Evolutionary conservation across 108 stramenopile species (phyloP).

Genomic region (Stephanodiscus minutulus): DNA sequence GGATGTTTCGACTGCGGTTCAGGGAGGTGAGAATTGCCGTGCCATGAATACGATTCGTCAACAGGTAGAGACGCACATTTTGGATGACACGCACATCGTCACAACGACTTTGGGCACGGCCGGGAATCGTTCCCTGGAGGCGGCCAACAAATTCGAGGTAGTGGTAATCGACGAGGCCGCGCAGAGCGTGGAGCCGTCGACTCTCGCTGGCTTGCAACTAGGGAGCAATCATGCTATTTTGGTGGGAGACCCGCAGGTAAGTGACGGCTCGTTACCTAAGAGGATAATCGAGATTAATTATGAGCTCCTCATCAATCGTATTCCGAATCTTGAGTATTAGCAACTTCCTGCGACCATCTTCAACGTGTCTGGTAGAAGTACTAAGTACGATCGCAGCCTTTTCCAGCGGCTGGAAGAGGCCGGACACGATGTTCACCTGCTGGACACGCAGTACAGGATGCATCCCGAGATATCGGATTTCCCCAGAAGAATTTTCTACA

Average conservation of each 20-base stretch:
- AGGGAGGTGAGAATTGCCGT: slow-evolving; percentile 28
- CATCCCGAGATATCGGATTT: slow-evolving; percentile 89
- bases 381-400: slow-evolving; percentile 92
- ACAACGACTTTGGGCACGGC: slow-evolving; percentile 96
- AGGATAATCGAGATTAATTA: not conserved
- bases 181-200: slow-evolving; percentile 95
- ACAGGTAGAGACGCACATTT: slow-evolving; percentile 74
- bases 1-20: slow-evolving; percentile 20
- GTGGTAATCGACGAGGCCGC: slow-evolving; percentile 99
- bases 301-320: not conserved
- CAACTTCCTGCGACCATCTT: slow-evolving; percentile 99
- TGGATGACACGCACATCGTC: slow-evolving; percentile 92
- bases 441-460: slow-evolving; percentile 98
- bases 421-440: slow-evolving; percentile 89
- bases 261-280: not conserved
- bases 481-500: slow-evolving; percentile 88
- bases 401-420: slow-evolving; percentile 96
- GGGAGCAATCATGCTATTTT: slow-evolving; percentile 87
- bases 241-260: slow-evolving; percentile 89
- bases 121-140: slow-evolving; percentile 82
- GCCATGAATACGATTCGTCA: slow-evolving; percentile 56
- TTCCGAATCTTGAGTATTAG: slow-evolving; percentile 34
- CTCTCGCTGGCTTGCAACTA: slow-evolving; percentile 90
- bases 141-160: slow-evolving; percentile 89
- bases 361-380: slow-evolving; percentile 72